Conservation (phyloP, 495 filamentous ascomycete species). For the Aeminium ludgeri region DNA sequence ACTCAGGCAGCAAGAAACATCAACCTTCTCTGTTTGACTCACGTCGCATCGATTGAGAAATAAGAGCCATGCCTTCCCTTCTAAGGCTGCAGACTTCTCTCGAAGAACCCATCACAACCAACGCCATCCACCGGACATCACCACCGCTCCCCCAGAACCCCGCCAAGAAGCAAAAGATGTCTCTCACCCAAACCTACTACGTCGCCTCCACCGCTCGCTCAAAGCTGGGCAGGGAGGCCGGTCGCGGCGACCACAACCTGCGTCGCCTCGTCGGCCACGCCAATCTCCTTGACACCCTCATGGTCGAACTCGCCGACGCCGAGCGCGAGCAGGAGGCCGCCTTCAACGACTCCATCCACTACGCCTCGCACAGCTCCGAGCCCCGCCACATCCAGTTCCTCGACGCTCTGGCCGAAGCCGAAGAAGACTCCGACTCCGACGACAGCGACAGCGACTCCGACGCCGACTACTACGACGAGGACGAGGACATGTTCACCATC, state of each 20-base stretch:
- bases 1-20: too few species aligned
- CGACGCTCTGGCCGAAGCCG: conserved; percentile 57
- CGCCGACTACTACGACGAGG: conserved; percentile 20
- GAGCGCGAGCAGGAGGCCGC: conserved; percentile 92
- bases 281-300: conserved; percentile 90
- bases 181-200: conserved; percentile 92
- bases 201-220: conserved; percentile 86
- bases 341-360: conserved; percentile 90
- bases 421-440: conserved; percentile 52
- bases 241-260: conserved; percentile 80
- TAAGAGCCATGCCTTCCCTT: conserved; percentile 15
- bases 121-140: conserved; percentile 8
- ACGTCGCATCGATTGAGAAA: too few species aligned
- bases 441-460: conserved; percentile 37
- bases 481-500: conserved; percentile 22
- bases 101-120: conserved; percentile 13
- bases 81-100: conserved; percentile 14
- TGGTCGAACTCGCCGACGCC: conserved; percentile 87
- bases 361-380: conserved; percentile 40
- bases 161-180: conserved; percentile 67
- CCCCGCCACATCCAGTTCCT: conserved; percentile 76
- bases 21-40: too few species aligned
- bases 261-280: conserved; percentile 88
- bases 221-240: conserved; percentile 88
- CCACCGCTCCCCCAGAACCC: conserved; percentile 21